These are phyloP conservation scores for Boletus speciosus DNA, from an alignment of 768 basidiomycete genomes.

Conservation along the genomic window DNA sequence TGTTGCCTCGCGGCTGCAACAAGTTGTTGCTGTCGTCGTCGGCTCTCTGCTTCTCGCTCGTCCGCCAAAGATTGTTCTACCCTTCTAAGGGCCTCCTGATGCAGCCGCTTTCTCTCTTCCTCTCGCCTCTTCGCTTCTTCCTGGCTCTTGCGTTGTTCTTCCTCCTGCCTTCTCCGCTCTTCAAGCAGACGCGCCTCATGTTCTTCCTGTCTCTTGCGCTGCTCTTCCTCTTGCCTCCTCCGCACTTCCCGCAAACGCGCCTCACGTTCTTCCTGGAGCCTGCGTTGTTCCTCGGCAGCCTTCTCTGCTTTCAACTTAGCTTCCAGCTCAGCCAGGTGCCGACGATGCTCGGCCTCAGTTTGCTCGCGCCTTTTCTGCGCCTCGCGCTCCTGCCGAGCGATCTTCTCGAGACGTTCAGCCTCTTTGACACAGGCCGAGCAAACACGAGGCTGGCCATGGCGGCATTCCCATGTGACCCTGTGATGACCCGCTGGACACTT, in stretches of 20 bases:
- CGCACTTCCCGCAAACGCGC: slow-evolving; percentile 36
- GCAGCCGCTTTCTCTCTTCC: not conserved
- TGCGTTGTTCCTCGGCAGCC: not conserved
- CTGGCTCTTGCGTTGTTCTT: not conserved
- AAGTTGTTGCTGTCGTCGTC: slow-evolving; percentile 1
- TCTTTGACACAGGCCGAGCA: slow-evolving; percentile 48
- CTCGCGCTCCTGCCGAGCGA: slow-evolving; percentile 35
- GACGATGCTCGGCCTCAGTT: slow-evolving; percentile 39
- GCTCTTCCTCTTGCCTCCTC: slow-evolving; percentile 9
- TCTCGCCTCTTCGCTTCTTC: not conserved
- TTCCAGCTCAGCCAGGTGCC: slow-evolving; percentile 35
- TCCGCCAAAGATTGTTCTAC: not conserved
- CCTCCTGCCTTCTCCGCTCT: slow-evolving; percentile 20
- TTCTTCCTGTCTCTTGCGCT: not conserved
- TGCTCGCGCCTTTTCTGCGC: slow-evolving; percentile 41
- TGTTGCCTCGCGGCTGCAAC: not conserved
- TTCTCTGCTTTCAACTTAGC: slow-evolving; percentile 18
- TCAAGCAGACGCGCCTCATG: slow-evolving; percentile 37
- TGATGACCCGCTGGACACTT: slow-evolving; percentile 47
- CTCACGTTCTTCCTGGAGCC: slow-evolving; percentile 27
- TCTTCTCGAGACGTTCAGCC: slow-evolving; percentile 35
- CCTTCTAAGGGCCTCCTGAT: not conserved
- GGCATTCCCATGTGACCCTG: slow-evolving; percentile 40
- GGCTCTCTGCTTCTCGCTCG: slow-evolving; percentile 25
- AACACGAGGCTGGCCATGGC: slow-evolving; percentile 27